Conservation (phyloP, 768 basidiomycete genomes). For the Tulasnella sp. region DNA sequence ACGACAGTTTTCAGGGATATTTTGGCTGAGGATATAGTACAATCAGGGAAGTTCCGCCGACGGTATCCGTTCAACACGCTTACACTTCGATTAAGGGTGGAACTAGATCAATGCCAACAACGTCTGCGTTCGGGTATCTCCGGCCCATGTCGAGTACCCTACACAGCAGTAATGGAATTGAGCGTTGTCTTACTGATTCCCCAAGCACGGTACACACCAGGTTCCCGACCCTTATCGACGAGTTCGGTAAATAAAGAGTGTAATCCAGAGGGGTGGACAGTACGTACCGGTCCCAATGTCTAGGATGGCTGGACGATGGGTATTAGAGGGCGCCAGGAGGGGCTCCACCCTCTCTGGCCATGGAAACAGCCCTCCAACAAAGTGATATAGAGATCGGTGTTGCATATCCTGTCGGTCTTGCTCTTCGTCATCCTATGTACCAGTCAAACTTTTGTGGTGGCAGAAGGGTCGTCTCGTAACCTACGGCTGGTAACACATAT, state of each 20-base stretch:
- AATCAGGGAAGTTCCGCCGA: background rate
- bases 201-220: background rate
- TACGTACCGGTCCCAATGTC: slow-evolving; percentile 13
- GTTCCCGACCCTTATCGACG: background rate
- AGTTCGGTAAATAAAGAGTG: background rate
- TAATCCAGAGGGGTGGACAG: background rate
- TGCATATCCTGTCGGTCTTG: slow-evolving; percentile 12
- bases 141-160: slow-evolving; percentile 10
- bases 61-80: background rate
- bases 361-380: slow-evolving; percentile 6
- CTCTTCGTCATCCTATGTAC: slow-evolving; percentile 12
- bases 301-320: slow-evolving; percentile 6
- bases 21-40: background rate
- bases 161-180: background rate
- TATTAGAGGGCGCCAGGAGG: background rate
- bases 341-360: background rate
- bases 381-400: background rate
- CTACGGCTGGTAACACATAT: slow-evolving; percentile 11
- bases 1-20: slow-evolving; percentile 8
- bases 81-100: slow-evolving; percentile 3
- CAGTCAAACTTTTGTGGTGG: too few relatives aligned
- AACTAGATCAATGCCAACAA: slow-evolving; percentile 8
- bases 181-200: background rate
- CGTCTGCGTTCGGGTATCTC: slow-evolving; percentile 12
- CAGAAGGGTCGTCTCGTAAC: background rate